Percentiles rank a stretch among this genome's conserved stretches.
Conservation (phyloP, 2,329 filamentous ascomycete species). For the Ophiostoma sp. region DNA sequence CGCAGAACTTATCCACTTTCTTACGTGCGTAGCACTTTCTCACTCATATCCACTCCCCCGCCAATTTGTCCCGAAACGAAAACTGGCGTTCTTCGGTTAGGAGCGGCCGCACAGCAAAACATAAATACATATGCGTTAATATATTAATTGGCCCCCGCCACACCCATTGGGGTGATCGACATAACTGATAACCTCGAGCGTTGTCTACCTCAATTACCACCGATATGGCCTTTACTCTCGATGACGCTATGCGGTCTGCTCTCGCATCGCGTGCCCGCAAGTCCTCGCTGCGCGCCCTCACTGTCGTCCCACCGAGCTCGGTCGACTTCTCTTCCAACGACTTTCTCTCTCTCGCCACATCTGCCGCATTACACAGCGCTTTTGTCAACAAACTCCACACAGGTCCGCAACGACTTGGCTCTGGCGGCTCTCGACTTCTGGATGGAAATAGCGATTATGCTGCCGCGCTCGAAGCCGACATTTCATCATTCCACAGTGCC, state of each 20-base stretch:
- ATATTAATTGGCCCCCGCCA: neutral
- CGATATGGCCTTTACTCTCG: neutral
- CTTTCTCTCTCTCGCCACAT: conserved; percentile 69
- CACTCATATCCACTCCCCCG: neutral
- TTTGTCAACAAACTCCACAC: conserved; percentile 32
- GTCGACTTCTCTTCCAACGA: conserved; percentile 75
- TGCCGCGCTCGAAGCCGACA: conserved; percentile 47
- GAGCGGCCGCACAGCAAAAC: neutral
- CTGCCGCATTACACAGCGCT: conserved; percentile 47
- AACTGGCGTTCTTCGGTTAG: neutral
- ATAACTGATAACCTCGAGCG: too few relatives aligned
- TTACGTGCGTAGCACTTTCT: neutral
- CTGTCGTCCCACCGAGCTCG: neutral
- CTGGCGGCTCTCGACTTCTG: neutral
- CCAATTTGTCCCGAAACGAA: neutral
- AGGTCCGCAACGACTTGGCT: neutral
- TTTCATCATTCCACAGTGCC: conserved; percentile 51
- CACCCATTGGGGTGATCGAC: too few relatives aligned
- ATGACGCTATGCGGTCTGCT: neutral
- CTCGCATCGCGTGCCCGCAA: neutral
- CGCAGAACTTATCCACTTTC: neutral
- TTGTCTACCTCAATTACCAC: neutral
- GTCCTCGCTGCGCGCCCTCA: conserved; percentile 18
- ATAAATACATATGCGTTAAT: too few relatives aligned
- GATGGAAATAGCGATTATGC: conserved; percentile 38